Conservation (phyloP, 2,329 filamentous ascomycete species). For the Colletotrichum simmondsii region DNA sequence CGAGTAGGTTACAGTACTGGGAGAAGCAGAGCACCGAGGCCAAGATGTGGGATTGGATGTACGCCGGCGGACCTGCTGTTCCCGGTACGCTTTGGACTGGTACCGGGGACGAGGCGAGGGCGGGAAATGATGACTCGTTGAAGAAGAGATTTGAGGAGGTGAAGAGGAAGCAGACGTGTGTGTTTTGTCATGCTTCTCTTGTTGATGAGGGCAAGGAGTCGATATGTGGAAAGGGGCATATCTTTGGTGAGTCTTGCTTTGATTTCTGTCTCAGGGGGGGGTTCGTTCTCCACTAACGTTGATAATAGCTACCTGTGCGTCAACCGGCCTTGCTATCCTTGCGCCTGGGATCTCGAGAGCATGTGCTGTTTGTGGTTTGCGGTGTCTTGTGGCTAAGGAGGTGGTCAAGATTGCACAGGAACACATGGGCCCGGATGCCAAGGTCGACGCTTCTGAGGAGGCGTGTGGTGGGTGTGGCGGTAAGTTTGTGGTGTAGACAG, state of each 20-base stretch:
- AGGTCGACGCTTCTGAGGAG: constrained; percentile 45
- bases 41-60: constrained; percentile 68
- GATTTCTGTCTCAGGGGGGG: not conserved
- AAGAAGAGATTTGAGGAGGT: constrained; percentile 51
- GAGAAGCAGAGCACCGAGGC: constrained; percentile 62
- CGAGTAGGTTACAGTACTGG: not conserved
- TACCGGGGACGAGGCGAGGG: constrained; percentile 15
- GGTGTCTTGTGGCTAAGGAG: constrained; percentile 59
- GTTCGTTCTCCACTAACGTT: constrained; percentile 8
- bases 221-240: constrained; percentile 51
- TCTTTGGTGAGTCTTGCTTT: constrained; percentile 48
- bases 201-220: constrained; percentile 46
- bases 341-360: constrained; percentile 63
- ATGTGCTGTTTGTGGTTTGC: constrained; percentile 65
- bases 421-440: constrained; percentile 42
- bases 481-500: constrained; percentile 51
- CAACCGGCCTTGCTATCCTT: constrained; percentile 65
- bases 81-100: constrained; percentile 45
- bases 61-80: constrained; percentile 60
- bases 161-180: constrained; percentile 52
- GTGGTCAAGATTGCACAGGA: constrained; percentile 48
- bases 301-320: constrained; percentile 60
- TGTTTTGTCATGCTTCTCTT: constrained; percentile 56
- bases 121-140: constrained; percentile 39
- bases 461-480: constrained; percentile 54